Evolutionary conservation across 225 moss, liverwort and hornwort genomes (phyloP).

Genomic region (Bryoerythrophyllum caledonicum): DNA sequence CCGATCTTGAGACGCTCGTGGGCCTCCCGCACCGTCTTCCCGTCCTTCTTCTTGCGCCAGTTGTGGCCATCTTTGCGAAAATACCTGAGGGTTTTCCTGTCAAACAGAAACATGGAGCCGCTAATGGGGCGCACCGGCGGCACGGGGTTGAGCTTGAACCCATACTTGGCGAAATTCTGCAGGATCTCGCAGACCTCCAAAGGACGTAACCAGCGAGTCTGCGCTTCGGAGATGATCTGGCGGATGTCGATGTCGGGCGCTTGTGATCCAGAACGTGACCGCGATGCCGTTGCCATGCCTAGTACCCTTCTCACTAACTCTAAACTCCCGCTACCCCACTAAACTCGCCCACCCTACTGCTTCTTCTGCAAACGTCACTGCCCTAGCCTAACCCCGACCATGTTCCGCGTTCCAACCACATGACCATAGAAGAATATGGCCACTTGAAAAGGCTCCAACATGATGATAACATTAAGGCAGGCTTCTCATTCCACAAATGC

Average conservation of each 20-base stretch:
- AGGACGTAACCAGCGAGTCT: slow-evolving; percentile 84
- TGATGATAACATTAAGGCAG: slow-evolving; percentile 29
- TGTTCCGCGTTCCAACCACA: slow-evolving; percentile 36
- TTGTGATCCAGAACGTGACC: slow-evolving; percentile 34
- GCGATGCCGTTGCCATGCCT: slow-evolving; percentile 31
- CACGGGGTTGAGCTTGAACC: slow-evolving; percentile 88
- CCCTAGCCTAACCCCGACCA: slow-evolving; percentile 37
- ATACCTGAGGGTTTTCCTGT: slow-evolving; percentile 86
- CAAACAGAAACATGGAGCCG: slow-evolving; percentile 94
- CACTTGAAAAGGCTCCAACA: slow-evolving; percentile 31
- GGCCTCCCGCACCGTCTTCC: slow-evolving; percentile 94
- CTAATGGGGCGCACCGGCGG: slow-evolving; percentile 72
- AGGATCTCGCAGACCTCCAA: slow-evolving; percentile 91
- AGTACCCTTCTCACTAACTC: background rate
- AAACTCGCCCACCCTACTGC: background rate
- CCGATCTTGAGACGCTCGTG: slow-evolving; percentile 97
- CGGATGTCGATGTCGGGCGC: slow-evolving; percentile 76
- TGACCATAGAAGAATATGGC: slow-evolving; percentile 24
- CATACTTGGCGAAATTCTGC: slow-evolving; percentile 65
- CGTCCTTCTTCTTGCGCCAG: slow-evolving; percentile 99
- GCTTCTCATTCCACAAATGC: slow-evolving; percentile 12
- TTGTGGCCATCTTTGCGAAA: slow-evolving; percentile 99
- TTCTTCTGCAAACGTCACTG: slow-evolving; percentile 3
- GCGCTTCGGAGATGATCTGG: slow-evolving; percentile 89
- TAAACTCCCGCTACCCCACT: too few species aligned